Percentiles rank a stretch among this genome's conserved stretches.
These are phyloP conservation scores for Tulasnella sp. DNA, from an alignment of 768 basidiomycete species.

Conservation along the genomic window DNA sequence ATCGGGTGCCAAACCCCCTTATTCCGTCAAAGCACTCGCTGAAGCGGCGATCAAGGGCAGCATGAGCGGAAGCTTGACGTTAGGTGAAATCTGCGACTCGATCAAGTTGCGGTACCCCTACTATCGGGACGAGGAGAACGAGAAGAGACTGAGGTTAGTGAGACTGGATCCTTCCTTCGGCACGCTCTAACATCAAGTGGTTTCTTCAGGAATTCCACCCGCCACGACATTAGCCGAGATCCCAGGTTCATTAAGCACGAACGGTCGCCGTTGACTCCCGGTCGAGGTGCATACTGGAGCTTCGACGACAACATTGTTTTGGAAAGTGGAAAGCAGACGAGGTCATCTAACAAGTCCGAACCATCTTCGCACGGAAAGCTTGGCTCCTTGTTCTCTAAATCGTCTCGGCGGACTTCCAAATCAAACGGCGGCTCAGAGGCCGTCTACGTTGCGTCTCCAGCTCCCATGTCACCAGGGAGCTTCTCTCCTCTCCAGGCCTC, in stretches of 20 bases:
- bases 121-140: background rate
- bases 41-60: constrained; percentile 2
- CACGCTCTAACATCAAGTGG: background rate
- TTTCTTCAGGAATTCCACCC: background rate
- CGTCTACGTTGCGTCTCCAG: background rate
- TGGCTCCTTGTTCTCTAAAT: background rate
- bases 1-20: background rate
- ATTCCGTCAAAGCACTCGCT: constrained; percentile 1
- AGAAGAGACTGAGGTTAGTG: background rate
- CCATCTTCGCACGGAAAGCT: background rate
- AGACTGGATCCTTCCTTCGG: too few relatives aligned
- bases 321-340: background rate
- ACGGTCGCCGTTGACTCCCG: background rate
- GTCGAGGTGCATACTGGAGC: constrained; percentile 7
- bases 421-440: background rate
- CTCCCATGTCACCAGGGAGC: background rate
- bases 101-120: background rate
- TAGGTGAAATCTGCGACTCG: constrained; percentile 2
- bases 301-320: background rate
- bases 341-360: background rate
- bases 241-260: constrained; percentile 7
- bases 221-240: constrained; percentile 12
- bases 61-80: background rate
- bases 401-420: background rate
- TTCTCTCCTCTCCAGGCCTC: background rate